phyloP scores from a whole-genome alignment of 1,284 basidiomycete species.

The Rhodofomes roseus region DNA sequence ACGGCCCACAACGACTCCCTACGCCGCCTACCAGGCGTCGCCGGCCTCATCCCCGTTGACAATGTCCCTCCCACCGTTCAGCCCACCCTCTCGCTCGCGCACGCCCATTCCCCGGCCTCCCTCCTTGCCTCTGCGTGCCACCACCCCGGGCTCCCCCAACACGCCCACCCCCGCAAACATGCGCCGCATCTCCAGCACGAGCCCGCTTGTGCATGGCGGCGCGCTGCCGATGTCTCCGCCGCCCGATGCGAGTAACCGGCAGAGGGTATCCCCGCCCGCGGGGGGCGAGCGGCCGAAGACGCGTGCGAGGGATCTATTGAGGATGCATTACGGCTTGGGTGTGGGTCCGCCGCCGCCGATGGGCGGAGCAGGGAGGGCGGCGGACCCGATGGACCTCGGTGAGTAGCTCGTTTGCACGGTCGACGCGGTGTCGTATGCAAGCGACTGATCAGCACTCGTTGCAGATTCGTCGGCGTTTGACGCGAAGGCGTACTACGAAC shows the following conservation, averaged over 20 bases:
- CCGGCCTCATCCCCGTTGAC: background rate
- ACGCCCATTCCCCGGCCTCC: slow-evolving; percentile 20
- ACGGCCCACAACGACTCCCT: too few species aligned
- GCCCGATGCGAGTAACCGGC: background rate
- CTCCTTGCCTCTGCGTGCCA: slow-evolving; percentile 25
- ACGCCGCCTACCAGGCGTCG: too few species aligned
- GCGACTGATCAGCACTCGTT: background rate
- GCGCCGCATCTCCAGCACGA: slow-evolving; percentile 2
- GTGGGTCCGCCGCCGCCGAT: slow-evolving; percentile 63
- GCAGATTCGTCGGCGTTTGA: slow-evolving; percentile 80
- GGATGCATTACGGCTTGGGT: slow-evolving; percentile 82
- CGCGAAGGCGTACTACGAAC: slow-evolving; percentile 78
- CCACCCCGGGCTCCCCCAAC: slow-evolving; percentile 17
- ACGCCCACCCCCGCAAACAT: slow-evolving; percentile 3
- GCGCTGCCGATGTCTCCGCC: slow-evolving; percentile 13
- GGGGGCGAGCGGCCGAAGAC: slow-evolving; percentile 38
- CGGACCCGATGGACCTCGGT: slow-evolving; percentile 83
- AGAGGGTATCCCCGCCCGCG: background rate
- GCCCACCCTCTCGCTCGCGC: slow-evolving; percentile 12
- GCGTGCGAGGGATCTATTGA: slow-evolving; percentile 72
- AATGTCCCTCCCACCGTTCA: slow-evolving; percentile 8
- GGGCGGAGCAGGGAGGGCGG: slow-evolving; percentile 36
- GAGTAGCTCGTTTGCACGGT: slow-evolving; percentile 12
- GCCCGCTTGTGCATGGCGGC: background rate
- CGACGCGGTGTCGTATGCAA: background rate